A percentile compares a stretch with the other conserved stretches of the same genome.
Conservation (phyloP, 169 alveolate genomes). For the Babesia ovata region DNA sequence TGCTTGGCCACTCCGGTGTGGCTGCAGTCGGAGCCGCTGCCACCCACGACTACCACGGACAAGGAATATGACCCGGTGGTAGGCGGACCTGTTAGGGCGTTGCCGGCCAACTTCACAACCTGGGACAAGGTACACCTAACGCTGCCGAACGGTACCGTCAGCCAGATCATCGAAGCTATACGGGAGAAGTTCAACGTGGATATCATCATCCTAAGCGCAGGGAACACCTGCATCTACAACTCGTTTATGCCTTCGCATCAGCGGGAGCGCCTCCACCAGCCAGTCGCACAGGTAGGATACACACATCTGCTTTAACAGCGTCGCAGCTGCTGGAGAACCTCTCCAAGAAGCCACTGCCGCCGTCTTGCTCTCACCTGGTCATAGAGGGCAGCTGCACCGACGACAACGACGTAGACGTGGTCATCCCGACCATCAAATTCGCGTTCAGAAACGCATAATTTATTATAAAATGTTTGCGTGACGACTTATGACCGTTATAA, state of each 20-base stretch:
- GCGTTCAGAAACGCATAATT: constrained; percentile 66
- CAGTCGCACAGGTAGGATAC: constrained; percentile 74
- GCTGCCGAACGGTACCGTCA: constrained; percentile 78
- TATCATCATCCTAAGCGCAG: constrained; percentile 66
- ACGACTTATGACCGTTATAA: background rate
- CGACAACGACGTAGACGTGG: constrained; percentile 85
- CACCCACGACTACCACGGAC: constrained; percentile 79
- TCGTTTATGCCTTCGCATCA: constrained; percentile 53
- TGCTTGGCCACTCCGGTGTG: constrained; percentile 92
- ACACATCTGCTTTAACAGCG: constrained; percentile 85
- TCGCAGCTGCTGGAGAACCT: constrained; percentile 81
- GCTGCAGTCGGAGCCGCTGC: constrained; percentile 90
- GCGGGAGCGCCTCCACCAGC: constrained; percentile 73
- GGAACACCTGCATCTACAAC: constrained; percentile 69
- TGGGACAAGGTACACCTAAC: constrained; percentile 94
- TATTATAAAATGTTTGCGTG: background rate
- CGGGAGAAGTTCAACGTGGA: constrained; percentile 68
- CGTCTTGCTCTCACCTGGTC: constrained; percentile 78
- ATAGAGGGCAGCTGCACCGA: constrained; percentile 88
- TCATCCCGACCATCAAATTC: constrained; percentile 86
- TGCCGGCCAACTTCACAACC: constrained; percentile 94
- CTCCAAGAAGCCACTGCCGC: constrained; percentile 71
- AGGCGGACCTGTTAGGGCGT: constrained; percentile 93
- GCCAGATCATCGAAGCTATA: constrained; percentile 45
- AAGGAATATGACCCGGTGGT: constrained; percentile 93